A percentile compares a stretch with the other conserved stretches of the same genome.
phyloP scores from a whole-genome alignment of 768 basidiomycete species.

The Tylopilus intermedius region DNA sequence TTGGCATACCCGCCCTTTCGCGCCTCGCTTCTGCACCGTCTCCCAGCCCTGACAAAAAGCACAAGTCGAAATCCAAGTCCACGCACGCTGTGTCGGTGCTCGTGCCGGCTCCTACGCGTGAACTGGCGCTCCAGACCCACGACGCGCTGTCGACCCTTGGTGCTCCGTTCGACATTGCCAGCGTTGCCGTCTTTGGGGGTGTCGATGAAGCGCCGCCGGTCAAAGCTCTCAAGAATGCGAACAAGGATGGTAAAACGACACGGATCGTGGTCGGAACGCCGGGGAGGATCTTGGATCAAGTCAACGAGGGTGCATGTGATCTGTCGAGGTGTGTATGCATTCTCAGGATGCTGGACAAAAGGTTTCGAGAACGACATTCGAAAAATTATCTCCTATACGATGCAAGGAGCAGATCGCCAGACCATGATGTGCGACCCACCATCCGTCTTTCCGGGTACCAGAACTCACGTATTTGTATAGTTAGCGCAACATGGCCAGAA shows the following conservation, averaged over 20 bases:
- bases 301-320: slow-evolving; percentile 80
- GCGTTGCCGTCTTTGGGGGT: slow-evolving; percentile 93
- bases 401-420: slow-evolving; percentile 67
- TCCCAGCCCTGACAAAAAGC: slow-evolving; percentile 15
- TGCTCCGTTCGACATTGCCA: slow-evolving; percentile 65
- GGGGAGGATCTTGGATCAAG: slow-evolving; percentile 88
- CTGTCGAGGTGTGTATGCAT: slow-evolving; percentile 56
- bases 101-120: slow-evolving; percentile 91
- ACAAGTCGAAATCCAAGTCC: slow-evolving; percentile 27
- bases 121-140: slow-evolving; percentile 93
- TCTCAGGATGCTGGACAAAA: slow-evolving; percentile 86
- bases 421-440: slow-evolving; percentile 78
- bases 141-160: slow-evolving; percentile 74
- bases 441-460: too few relatives aligned
- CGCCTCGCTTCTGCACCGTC: slow-evolving; percentile 46
- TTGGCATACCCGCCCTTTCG: slow-evolving; percentile 85
- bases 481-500: slow-evolving; percentile 99
- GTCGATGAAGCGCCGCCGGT: slow-evolving; percentile 85
- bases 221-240: slow-evolving; percentile 53
- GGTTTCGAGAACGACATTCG: slow-evolving; percentile 98
- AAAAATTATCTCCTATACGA: slow-evolving; percentile 73
- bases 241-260: slow-evolving; percentile 48
- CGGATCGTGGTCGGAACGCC: slow-evolving; percentile 94
- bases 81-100: slow-evolving; percentile 51
- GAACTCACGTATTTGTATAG: slow-evolving; percentile 34